phyloP scores from a whole-genome alignment of 306 rosid genomes.

The Luffa acutangula region DNA sequence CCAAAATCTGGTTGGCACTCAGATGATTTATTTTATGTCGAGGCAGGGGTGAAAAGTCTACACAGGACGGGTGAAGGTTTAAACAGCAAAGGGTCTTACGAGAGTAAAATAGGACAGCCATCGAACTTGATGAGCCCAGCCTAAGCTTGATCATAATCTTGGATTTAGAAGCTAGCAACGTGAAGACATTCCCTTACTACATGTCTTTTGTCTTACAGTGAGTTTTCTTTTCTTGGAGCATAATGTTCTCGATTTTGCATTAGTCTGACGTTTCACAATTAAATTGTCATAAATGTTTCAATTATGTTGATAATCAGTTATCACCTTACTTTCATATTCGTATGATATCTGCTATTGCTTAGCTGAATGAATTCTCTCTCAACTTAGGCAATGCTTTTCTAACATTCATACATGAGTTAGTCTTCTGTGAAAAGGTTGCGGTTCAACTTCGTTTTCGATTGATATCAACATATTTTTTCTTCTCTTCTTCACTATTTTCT shows the following conservation, averaged over 20 bases:
- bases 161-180: constrained; percentile 3
- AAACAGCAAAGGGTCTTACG: background rate
- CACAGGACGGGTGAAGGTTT: constrained; percentile 6
- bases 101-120: background rate
- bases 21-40: background rate
- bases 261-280: background rate
- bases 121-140: background rate
- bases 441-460: background rate
- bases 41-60: background rate
- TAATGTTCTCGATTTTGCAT: background rate
- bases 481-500: background rate
- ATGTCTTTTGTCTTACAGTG: constrained; percentile 6
- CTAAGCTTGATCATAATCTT: background rate
- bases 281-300: background rate
- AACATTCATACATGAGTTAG: background rate
- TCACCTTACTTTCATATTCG: background rate
- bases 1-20: background rate
- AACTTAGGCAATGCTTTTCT: background rate
- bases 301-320: background rate
- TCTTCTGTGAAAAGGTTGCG: background rate
- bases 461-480: background rate
- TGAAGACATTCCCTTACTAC: background rate
- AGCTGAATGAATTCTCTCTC: background rate
- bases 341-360: background rate
- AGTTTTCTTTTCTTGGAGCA: constrained; percentile 5